phyloP scores from a whole-genome alignment of 2,329 filamentous ascomycete species.

The Ophiostoma piceae region DNA sequence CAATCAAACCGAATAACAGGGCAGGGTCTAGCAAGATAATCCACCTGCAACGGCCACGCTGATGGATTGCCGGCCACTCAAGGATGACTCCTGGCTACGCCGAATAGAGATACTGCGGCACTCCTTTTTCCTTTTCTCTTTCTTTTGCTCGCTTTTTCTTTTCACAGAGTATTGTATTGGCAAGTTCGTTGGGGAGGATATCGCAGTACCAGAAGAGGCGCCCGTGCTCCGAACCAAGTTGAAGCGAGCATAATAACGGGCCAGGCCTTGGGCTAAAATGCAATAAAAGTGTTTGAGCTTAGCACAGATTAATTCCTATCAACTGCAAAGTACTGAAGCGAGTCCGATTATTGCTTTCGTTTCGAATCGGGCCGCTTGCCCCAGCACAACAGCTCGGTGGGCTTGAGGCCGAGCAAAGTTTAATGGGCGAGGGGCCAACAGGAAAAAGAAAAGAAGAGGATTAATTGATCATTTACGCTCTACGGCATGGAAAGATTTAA shows the following conservation, averaged over 20 bases:
- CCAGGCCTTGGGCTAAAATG: not conserved
- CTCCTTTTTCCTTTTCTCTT: not conserved
- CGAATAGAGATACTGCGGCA: not conserved
- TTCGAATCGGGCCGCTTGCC: slow-evolving; percentile 23
- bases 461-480: not conserved
- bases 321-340: not conserved
- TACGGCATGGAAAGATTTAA: not conserved
- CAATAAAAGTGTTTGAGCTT: not conserved
- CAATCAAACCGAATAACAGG: not conserved
- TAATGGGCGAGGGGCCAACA: not conserved
- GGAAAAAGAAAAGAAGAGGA: not conserved
- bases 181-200: not conserved
- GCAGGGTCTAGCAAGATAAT: not conserved
- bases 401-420: not conserved
- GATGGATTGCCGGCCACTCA: not conserved
- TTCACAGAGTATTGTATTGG: not conserved
- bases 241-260: slow-evolving; percentile 3
- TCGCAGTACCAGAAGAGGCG: not conserved
- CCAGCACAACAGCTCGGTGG: slow-evolving; percentile 2
- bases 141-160: not conserved
- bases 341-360: not conserved
- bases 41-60: not conserved
- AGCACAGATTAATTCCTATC: not conserved
- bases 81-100: not conserved
- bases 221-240: not conserved